Evolutionary conservation across 2,329 filamentous ascomycete species (phyloP).

Genomic region (Xylaria polymorpha): DNA sequence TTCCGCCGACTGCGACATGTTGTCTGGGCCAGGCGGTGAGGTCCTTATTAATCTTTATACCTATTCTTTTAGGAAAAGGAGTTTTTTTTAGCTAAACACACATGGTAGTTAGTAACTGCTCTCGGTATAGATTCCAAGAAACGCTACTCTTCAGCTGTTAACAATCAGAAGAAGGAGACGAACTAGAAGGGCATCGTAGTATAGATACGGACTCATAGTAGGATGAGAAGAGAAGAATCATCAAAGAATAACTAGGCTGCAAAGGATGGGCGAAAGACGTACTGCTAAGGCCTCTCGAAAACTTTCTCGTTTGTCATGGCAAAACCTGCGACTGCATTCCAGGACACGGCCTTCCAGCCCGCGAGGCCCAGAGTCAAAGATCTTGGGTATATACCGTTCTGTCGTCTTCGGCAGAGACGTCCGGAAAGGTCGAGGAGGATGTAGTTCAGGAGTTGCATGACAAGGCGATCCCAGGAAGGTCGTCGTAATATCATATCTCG

Average conservation of each 20-base stretch:
- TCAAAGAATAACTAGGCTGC: neutral
- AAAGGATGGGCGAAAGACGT: neutral
- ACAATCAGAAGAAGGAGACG: neutral
- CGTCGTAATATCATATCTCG: neutral
- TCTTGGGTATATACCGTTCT: no score
- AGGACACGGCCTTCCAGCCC: no score
- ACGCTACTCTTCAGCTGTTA: neutral
- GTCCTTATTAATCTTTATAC: no score
- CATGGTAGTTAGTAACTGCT: neutral
- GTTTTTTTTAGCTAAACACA: neutral
- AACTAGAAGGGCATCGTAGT: neutral
- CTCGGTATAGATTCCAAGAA: neutral
- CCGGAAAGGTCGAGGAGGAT: neutral
- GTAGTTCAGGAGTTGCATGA: neutral
- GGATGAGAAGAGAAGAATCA: neutral
- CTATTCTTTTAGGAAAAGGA: no score
- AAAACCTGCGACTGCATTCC: neutral
- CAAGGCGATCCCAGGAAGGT: neutral
- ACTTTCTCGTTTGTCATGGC: neutral
- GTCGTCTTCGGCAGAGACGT: neutral
- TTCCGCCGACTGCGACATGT: no score
- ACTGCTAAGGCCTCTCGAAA: neutral
- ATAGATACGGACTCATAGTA: neutral
- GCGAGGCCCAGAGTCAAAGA: no score
- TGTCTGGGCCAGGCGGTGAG: no score